These are phyloP conservation scores for Cardamine occulta DNA, from an alignment of 345 rosid genomes.

Conservation along the genomic window DNA sequence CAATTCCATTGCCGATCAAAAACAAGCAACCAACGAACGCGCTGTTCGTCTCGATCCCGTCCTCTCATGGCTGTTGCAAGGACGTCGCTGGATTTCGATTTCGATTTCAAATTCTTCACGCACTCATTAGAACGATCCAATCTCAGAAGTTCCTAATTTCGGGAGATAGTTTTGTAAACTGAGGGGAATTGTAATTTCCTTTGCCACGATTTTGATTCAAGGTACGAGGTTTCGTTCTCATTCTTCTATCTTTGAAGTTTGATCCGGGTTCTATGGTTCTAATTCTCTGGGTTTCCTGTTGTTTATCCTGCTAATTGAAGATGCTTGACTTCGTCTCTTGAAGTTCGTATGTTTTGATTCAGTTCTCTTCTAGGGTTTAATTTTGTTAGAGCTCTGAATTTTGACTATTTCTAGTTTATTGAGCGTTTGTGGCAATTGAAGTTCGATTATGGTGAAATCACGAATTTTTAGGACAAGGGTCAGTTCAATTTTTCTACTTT, in stretches of 20 bases:
- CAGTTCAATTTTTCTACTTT: slow-evolving; percentile 26
- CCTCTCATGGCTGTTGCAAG: slow-evolving; percentile 66
- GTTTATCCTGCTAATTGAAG: slow-evolving; percentile 19
- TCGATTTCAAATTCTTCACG: slow-evolving; percentile 50
- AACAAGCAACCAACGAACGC: slow-evolving; percentile 53
- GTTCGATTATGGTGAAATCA: slow-evolving; percentile 44
- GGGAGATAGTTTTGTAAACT: slow-evolving; percentile 8
- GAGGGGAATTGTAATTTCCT: slow-evolving; percentile 13
- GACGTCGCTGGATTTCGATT: slow-evolving; percentile 50
- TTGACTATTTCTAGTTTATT: slow-evolving; percentile 31
- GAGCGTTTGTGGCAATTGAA: slow-evolving; percentile 40
- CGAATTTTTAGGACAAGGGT: slow-evolving; percentile 42
- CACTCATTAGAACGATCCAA: slow-evolving; percentile 39
- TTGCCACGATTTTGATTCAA: slow-evolving; percentile 33
- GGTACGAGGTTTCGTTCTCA: slow-evolving; percentile 40
- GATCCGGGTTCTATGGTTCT: slow-evolving; percentile 51
- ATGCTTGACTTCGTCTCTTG: slow-evolving; percentile 41
- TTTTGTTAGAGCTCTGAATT: slow-evolving; percentile 9
- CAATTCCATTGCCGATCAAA: slow-evolving; percentile 86
- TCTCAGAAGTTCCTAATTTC: slow-evolving; percentile 37
- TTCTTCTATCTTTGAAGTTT: slow-evolving; percentile 25
- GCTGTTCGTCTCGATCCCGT: slow-evolving; percentile 52
- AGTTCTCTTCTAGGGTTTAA: slow-evolving; percentile 43
- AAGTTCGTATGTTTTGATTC: slow-evolving; percentile 41
- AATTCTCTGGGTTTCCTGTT: slow-evolving; percentile 7